A percentile compares a stretch with the other conserved stretches of the same genome.
phyloP scores from a whole-genome alignment of 768 basidiomycete species.

The Amanita exitialis region DNA sequence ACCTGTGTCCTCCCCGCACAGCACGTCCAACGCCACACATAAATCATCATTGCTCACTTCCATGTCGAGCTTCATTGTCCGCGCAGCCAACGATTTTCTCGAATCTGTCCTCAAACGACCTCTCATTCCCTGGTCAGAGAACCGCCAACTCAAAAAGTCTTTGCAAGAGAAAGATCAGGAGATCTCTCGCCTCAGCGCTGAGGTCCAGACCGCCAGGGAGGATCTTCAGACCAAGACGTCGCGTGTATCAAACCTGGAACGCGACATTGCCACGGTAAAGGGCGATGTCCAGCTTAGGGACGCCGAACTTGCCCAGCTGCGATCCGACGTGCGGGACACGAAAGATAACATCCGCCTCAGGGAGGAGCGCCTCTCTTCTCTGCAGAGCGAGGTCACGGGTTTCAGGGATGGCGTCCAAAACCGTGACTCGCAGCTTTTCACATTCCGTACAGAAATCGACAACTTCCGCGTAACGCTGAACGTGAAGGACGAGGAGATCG shows the following conservation, averaged over 20 bases:
- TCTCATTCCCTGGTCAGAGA: conserved; percentile 3
- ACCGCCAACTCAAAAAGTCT: conserved; percentile 1
- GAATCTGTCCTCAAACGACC: conserved; percentile 5
- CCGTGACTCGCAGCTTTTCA: conserved; percentile 1
- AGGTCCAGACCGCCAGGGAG: not conserved
- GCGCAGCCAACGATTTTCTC: conserved; percentile 4
- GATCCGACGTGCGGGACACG: conserved; percentile 2
- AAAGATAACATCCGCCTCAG: conserved; percentile 1
- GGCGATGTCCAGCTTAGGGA: not conserved
- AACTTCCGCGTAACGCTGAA: conserved; percentile 4
- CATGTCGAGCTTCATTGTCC: conserved; percentile 4
- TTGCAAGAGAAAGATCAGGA: conserved; percentile 2
- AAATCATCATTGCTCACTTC: not conserved
- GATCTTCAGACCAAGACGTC: not conserved
- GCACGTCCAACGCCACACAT: not conserved
- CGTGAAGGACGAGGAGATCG: conserved; percentile 5
- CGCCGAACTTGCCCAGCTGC: not conserved
- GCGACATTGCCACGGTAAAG: not conserved
- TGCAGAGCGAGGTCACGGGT: not conserved
- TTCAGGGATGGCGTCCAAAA: conserved; percentile 4
- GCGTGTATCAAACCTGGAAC: not conserved
- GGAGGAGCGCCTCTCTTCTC: not conserved
- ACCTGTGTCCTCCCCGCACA: not conserved
- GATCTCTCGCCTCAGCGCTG: not conserved
- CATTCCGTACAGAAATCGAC: conserved; percentile 3